Base-by-base conservation (phyloP, 1,284 basidiomycete species). In the Sanghuangporus baumii region DNA sequence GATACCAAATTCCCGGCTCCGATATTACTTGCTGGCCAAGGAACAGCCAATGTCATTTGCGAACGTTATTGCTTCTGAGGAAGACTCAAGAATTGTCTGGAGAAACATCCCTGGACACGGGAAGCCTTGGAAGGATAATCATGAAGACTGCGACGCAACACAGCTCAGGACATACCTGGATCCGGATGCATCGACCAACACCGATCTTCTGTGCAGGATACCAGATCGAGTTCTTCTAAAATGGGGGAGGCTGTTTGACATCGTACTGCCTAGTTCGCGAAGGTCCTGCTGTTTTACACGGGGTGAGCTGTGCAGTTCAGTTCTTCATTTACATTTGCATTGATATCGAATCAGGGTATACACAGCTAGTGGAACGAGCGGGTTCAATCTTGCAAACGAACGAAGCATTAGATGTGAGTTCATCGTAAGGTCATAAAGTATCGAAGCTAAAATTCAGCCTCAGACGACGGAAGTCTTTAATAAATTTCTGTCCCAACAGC, bases 211-310 rank as follows among this genome's bases (percentile, higher is more conserved):
- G 38, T 75, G 74, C 65, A 72, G 69, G 18, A 77, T 91, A 11
- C 80, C 86, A 2, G 83, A 87, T 61, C 83, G 80, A 59, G 78
- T 89, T n/a, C 73, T 92, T 9, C 67, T 74, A 66, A 90, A 87
- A 72, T 91, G 89, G 87, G 89, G 89, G 0, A 76, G 85, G 26
- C 72, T 91, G 26, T 91, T 91, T 68, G 89, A 92, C 67, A 89
- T 92, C 55, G 86, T 90, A 8, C 70, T 82, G 7, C 88, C 88
- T 0, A 84, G 82, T 4, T 75, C 81, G n/a, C 72, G 71, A 50
- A 74, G 87, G 57, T 84, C 82, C 1, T 91, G 89, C 67, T 92
- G 89, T 71, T 92, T 92, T 69, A 92, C 89, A 18, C 74, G 89
- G 75, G 88, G 89, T 89, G 66, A 40, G 54, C 37, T n/a, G 20